Evolutionary conservation across 2,329 filamentous ascomycete genomes (phyloP).

Genomic region (Zasmidium angulare): DNA sequence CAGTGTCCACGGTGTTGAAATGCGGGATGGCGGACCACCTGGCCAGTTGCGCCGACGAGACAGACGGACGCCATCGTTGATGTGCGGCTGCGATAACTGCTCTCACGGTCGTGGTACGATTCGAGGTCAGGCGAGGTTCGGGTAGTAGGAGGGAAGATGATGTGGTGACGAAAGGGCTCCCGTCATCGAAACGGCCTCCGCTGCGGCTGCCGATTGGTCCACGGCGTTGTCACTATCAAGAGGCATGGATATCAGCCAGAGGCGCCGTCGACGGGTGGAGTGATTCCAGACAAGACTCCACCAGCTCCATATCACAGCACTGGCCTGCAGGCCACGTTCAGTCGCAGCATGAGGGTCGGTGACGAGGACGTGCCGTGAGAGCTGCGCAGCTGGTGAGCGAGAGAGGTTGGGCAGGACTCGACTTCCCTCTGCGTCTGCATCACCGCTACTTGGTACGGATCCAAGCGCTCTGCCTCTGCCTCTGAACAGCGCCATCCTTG

Average conservation of each 20-base stretch:
- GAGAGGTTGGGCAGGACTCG: not conserved
- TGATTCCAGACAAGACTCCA: not conserved
- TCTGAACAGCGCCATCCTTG: not conserved
- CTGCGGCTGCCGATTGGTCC: not conserved
- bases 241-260: not conserved
- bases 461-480: not conserved
- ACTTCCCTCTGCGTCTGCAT: not conserved
- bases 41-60: conserved; percentile 66
- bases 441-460: not conserved
- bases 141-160: not conserved
- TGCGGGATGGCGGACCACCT: conserved; percentile 45
- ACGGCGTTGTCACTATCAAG: not conserved
- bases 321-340: not conserved
- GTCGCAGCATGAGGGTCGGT: not conserved
- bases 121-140: no score
- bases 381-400: not conserved
- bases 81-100: not conserved
- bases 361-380: not conserved
- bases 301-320: not conserved
- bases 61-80: conserved; percentile 51
- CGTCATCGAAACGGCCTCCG: not conserved
- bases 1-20: not conserved
- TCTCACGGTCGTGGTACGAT: no score
- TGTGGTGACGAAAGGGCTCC: not conserved
- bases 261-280: not conserved